A percentile compares a stretch with the other conserved stretches of the same genome.
Conservation (phyloP, 768 basidiomycete genomes). For the Coprinopsis sp. region DNA sequence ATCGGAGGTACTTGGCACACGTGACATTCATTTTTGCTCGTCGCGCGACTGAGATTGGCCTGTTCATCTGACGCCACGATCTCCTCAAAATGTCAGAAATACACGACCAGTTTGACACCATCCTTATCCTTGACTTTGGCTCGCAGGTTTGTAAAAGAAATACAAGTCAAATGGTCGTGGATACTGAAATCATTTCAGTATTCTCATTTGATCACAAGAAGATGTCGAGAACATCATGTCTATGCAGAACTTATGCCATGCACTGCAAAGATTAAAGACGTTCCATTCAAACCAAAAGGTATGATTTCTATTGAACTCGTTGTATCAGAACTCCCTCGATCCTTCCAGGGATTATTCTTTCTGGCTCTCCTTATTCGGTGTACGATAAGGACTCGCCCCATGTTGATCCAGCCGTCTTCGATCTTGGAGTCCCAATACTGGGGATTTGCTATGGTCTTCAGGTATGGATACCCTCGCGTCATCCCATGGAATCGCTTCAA, state of each 20-base stretch:
- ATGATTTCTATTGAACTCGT: not conserved
- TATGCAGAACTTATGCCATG: slow-evolving; percentile 98
- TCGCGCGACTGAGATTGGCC: not conserved
- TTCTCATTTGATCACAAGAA: slow-evolving; percentile 93
- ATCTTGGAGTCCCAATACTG: slow-evolving; percentile 83
- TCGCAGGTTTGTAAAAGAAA: slow-evolving; percentile 63
- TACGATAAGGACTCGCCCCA: slow-evolving; percentile 92
- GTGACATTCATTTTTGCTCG: no score
- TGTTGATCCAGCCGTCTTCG: slow-evolving; percentile 88
- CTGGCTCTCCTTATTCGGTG: slow-evolving; percentile 97
- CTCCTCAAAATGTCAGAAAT: slow-evolving; percentile 57
- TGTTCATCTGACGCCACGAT: not conserved
- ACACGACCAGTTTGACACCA: slow-evolving; percentile 92
- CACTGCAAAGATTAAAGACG: slow-evolving; percentile 81
- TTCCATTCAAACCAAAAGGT: slow-evolving; percentile 96
- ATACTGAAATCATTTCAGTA: slow-evolving; percentile 49
- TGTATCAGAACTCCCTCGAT: slow-evolving; percentile 2
- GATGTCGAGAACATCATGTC: slow-evolving; percentile 96
- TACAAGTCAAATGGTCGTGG: slow-evolving; percentile 11
- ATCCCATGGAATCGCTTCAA: not conserved
- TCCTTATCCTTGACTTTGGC: slow-evolving; percentile 95
- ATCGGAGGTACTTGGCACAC: no score
- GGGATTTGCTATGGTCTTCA: slow-evolving; percentile 98
- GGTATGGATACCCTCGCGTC: slow-evolving; percentile 36
- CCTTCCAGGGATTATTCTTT: slow-evolving; percentile 79